phyloP scores from a whole-genome alignment of 2,329 filamentous ascomycete genomes.

The Hymenoscyphus occultus region DNA sequence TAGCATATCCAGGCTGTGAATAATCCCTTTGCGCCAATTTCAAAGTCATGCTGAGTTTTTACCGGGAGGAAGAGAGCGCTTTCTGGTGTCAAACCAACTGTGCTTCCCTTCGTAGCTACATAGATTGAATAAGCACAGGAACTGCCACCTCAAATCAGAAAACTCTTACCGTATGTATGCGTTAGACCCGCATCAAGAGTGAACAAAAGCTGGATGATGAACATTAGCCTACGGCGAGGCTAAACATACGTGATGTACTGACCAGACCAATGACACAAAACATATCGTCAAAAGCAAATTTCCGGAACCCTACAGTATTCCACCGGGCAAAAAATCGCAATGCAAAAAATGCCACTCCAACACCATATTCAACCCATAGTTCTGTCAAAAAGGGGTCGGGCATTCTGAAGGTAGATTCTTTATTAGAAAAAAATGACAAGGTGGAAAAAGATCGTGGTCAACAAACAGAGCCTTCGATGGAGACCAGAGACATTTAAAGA shows the following conservation, averaged over 20 bases:
- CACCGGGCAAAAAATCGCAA: constrained; percentile 7
- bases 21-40: constrained; percentile 4
- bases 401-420: neutral
- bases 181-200: constrained; percentile 3
- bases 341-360: neutral
- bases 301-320: neutral
- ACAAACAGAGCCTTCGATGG: neutral
- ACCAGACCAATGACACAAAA: neutral
- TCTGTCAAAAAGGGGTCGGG: constrained; percentile 1
- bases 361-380: constrained; percentile 10
- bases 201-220: neutral
- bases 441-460: neutral
- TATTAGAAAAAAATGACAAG: neutral
- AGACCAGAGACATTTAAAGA: neutral
- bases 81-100: constrained; percentile 4
- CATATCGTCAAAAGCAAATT: neutral
- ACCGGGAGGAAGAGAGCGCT: neutral
- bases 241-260: neutral
- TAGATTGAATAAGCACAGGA: neutral
- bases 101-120: neutral
- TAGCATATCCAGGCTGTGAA: constrained; percentile 11
- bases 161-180: neutral
- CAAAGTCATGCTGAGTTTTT: neutral
- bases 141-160: neutral
- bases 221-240: neutral